phyloP scores from a whole-genome alignment of 768 basidiomycete species.

The Mycena filopes region DNA sequence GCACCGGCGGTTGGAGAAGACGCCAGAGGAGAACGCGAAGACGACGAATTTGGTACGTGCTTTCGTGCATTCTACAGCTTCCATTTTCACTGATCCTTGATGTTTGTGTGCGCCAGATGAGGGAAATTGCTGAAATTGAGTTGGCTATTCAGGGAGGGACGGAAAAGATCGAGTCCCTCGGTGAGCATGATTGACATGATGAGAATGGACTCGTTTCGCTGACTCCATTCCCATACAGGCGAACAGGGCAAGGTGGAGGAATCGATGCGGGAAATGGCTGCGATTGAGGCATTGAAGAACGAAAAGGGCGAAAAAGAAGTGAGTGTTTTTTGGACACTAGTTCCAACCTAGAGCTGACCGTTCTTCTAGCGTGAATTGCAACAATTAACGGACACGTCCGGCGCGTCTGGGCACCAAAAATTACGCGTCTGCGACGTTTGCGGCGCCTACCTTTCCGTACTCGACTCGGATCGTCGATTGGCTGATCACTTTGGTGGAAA shows the following conservation, averaged over 20 bases:
- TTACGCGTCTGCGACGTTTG: conserved; percentile 99
- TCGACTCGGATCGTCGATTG: conserved; percentile 97
- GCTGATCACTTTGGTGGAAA: conserved; percentile 99
- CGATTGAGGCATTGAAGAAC: conserved; percentile 96
- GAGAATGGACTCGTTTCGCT: conserved; percentile 22
- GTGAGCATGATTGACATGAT: conserved; percentile 52
- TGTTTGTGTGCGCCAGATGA: conserved; percentile 69
- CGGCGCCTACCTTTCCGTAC: conserved; percentile 97
- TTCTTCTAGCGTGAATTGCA: conserved; percentile 84
- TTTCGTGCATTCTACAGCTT: conserved; percentile 4
- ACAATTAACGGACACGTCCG: conserved; percentile 96
- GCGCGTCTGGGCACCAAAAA: conserved; percentile 99
- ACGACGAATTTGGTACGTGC: conserved; percentile 89
- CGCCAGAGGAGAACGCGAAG: conserved; percentile 99
- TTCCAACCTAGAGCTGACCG: conserved; percentile 25
- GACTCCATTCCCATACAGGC: conserved; percentile 55
- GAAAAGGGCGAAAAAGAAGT: conserved; percentile 98
- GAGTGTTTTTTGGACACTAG: conserved; percentile 13
- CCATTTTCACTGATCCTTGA: conserved; percentile 16
- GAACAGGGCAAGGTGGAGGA: conserved; percentile 99
- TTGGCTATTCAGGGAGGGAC: conserved; percentile 98
- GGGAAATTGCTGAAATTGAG: conserved; percentile 99
- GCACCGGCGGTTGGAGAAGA: conserved; percentile 97
- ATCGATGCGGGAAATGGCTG: conserved; percentile 97
- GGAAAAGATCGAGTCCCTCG: conserved; percentile 95